A percentile compares a stretch with the other conserved stretches of the same genome.
phyloP scores from a whole-genome alignment of 805 yeast genomes.

The Ogataea thermomethanolica region DNA sequence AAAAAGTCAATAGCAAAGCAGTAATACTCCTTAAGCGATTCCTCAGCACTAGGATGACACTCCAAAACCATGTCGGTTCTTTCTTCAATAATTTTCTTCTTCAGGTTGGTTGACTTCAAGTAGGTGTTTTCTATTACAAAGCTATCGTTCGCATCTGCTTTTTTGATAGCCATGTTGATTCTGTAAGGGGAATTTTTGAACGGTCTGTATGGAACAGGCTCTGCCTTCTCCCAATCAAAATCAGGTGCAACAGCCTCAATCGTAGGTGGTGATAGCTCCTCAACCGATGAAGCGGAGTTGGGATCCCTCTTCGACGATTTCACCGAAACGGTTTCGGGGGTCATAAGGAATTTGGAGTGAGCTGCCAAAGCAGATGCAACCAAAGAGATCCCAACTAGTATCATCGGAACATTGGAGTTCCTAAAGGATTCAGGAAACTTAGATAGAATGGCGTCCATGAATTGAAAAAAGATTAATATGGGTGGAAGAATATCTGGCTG shows the following conservation, averaged over 20 bases:
- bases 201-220: slow-evolving; percentile 44
- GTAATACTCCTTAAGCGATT: slow-evolving; percentile 50
- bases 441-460: slow-evolving; percentile 4
- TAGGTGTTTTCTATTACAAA: slow-evolving; percentile 62
- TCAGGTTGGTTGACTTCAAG: slow-evolving; percentile 38
- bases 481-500: too few relatives aligned
- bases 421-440: slow-evolving; percentile 2
- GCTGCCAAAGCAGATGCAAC: slow-evolving; percentile 7
- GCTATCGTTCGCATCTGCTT: slow-evolving; percentile 50
- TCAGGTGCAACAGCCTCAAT: slow-evolving; percentile 33
- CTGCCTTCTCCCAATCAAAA: slow-evolving; percentile 42
- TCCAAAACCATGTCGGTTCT: slow-evolving; percentile 35
- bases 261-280: slow-evolving; percentile 15
- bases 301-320: too few relatives aligned
- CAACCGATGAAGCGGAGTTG: too few relatives aligned
- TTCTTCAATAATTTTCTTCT: slow-evolving; percentile 33
- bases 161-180: slow-evolving; percentile 60
- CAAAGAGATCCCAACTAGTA: slow-evolving; percentile 8
- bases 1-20: slow-evolving; percentile 35
- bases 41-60: slow-evolving; percentile 29
- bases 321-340: too few relatives aligned
- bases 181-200: slow-evolving; percentile 50
- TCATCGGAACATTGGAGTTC: slow-evolving; percentile 6
- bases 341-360: slow-evolving; percentile 1
- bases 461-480: background rate